Evolutionary conservation across 495 filamentous ascomycete species (phyloP).

Genomic region (Hypoxylon subgilvum): DNA sequence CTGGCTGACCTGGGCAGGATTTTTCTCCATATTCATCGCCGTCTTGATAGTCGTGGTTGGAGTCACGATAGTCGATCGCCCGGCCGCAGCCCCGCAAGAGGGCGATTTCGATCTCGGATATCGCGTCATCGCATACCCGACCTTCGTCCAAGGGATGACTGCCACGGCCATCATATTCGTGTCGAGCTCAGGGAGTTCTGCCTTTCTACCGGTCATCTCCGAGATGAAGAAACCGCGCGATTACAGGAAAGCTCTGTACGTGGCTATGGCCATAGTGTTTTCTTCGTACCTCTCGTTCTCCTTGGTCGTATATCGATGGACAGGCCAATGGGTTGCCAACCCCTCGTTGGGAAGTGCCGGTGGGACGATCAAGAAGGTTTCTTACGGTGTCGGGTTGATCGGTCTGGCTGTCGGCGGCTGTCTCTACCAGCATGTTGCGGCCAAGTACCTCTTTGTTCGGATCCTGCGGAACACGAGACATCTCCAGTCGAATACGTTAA

Average conservation of each 20-base stretch:
- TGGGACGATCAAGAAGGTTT: slow-evolving; percentile 44
- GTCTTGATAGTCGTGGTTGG: slow-evolving; percentile 59
- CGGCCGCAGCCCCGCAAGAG: slow-evolving; percentile 40
- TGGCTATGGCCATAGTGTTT: slow-evolving; percentile 43
- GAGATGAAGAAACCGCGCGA: slow-evolving; percentile 45
- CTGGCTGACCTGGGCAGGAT: slow-evolving; percentile 56
- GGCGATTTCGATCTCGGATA: slow-evolving; percentile 36
- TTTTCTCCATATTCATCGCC: slow-evolving; percentile 52
- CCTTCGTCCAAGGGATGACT: slow-evolving; percentile 46
- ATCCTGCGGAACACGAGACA: slow-evolving; percentile 43
- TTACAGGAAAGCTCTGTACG: slow-evolving; percentile 42
- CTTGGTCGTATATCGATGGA: slow-evolving; percentile 45
- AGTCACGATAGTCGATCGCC: slow-evolving; percentile 50
- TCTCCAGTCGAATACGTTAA: slow-evolving; percentile 41
- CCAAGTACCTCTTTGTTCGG: slow-evolving; percentile 49
- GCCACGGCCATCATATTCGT: slow-evolving; percentile 50
- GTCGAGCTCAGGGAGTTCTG: slow-evolving; percentile 30
- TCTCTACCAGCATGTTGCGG: slow-evolving; percentile 28
- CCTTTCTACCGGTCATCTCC: slow-evolving; percentile 32
- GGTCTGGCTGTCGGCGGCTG: slow-evolving; percentile 32
- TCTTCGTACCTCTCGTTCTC: slow-evolving; percentile 42
- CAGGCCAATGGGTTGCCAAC: slow-evolving; percentile 45
- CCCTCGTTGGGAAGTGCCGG: slow-evolving; percentile 46
- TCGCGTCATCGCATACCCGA: slow-evolving; percentile 26
- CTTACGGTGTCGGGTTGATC: slow-evolving; percentile 44